A percentile compares a stretch with the other conserved stretches of the same genome.
These are phyloP conservation scores for Ramalina intermedia DNA, from an alignment of 495 filamentous ascomycete species.

Conservation along the genomic window DNA sequence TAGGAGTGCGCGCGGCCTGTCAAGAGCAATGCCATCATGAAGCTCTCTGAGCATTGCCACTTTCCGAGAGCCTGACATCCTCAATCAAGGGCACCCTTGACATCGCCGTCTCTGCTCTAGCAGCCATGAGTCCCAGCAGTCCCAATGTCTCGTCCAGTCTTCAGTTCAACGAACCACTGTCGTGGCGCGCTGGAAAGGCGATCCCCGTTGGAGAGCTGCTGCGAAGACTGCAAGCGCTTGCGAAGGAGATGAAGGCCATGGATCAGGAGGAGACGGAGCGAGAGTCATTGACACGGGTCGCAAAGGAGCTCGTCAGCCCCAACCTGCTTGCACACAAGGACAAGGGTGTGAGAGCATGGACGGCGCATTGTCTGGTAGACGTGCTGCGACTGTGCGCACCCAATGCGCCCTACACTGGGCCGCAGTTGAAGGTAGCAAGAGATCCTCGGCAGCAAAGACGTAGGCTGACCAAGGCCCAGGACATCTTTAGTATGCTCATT, in stretches of 20 bases:
- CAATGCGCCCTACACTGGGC: conserved; percentile 81
- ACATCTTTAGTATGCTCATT: conserved; percentile 85
- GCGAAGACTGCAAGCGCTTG: conserved; percentile 61
- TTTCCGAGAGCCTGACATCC: too few relatives aligned
- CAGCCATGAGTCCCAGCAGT: conserved; percentile 6
- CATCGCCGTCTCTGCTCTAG: conserved; percentile 1
- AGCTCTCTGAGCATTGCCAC: too few relatives aligned
- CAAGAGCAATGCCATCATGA: too few relatives aligned
- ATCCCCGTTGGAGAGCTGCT: conserved; percentile 75
- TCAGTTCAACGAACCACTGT: conserved; percentile 71
- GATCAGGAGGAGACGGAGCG: conserved; percentile 80
- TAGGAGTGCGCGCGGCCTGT: too few relatives aligned
- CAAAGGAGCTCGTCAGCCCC: conserved; percentile 73
- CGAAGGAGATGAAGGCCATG: conserved; percentile 67
- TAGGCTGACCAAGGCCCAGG: conserved; percentile 34
- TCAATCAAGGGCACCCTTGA: background rate
- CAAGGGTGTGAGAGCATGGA: conserved; percentile 76
- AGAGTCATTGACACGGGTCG: conserved; percentile 65
- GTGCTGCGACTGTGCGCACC: conserved; percentile 88
- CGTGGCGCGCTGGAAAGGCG: conserved; percentile 79
- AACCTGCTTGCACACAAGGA: conserved; percentile 84
- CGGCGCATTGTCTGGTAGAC: conserved; percentile 81
- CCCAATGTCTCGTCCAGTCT: conserved; percentile 22
- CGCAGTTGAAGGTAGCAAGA: conserved; percentile 69
- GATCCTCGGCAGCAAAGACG: background rate